Percentiles rank a stretch among this genome's conserved stretches.
Conservation (phyloP, 176 grass and related monocot species). For the Raddia distichophylla region DNA sequence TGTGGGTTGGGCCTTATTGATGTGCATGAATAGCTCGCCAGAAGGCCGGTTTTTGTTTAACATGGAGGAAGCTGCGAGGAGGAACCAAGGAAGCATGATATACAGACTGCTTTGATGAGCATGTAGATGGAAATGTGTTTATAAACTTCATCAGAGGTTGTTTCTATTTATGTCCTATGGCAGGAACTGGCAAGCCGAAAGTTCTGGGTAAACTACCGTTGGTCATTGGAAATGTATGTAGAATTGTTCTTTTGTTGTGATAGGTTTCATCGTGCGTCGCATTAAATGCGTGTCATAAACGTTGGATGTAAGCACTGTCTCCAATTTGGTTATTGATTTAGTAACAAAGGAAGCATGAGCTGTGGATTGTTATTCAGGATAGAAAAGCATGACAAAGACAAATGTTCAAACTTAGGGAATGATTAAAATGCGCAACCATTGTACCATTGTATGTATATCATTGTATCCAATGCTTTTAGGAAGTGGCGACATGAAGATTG, state of each 20-base stretch:
- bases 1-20: neutral
- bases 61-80: neutral
- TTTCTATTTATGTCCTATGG: neutral
- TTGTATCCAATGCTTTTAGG: neutral
- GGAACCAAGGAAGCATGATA: neutral
- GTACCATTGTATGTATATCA: neutral
- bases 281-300: neutral
- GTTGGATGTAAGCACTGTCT: neutral
- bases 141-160: neutral
- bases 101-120: neutral
- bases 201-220: neutral
- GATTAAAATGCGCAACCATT: neutral
- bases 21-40: neutral
- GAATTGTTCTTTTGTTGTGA: neutral
- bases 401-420: neutral
- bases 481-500: neutral
- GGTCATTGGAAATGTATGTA: neutral
- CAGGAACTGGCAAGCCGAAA: slow-evolving; percentile 17
- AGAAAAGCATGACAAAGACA: neutral
- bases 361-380: neutral
- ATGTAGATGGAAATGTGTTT: neutral
- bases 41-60: neutral
- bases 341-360: neutral
- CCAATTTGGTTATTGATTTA: neutral
- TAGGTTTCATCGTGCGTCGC: neutral